phyloP scores from a whole-genome alignment of 2,329 filamentous ascomycete genomes.

The Trichophyton benhamiae region DNA sequence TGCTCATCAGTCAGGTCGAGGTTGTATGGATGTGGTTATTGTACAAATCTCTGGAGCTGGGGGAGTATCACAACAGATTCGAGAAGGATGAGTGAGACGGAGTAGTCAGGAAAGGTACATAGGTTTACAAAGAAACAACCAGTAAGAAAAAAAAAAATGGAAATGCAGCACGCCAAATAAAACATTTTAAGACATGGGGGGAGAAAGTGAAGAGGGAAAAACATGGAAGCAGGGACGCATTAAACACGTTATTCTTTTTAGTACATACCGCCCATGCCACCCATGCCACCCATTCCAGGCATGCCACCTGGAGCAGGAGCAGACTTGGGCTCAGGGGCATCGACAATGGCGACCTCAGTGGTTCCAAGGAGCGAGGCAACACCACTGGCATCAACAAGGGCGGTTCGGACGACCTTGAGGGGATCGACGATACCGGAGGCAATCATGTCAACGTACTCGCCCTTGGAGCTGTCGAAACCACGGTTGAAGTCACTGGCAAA shows the following conservation, averaged over 20 bases:
- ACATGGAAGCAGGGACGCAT: conserved; percentile 5
- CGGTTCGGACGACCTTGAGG: conserved; percentile 97
- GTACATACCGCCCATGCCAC: conserved; percentile 56
- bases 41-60: background rate
- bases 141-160: too few species aligned
- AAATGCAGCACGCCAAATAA: conserved; percentile 2
- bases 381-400: conserved; percentile 84
- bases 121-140: background rate
- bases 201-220: conserved; percentile 7
- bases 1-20: conserved; percentile 3
- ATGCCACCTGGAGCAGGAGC: conserved; percentile 40
- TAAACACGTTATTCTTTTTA: conserved; percentile 26
- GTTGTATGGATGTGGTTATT: background rate
- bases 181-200: conserved; percentile 10
- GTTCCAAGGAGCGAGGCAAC: conserved; percentile 95
- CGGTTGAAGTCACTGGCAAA: conserved; percentile 89
- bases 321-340: conserved; percentile 87
- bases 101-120: conserved; percentile 1
- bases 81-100: background rate
- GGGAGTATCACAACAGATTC: conserved; percentile 7
- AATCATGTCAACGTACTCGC: conserved; percentile 99
- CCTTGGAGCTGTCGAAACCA: conserved; percentile 91
- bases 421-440: conserved; percentile 91
- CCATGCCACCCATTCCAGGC: conserved; percentile 52
- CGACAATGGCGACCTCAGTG: conserved; percentile 94